Evolutionary conservation across 805 yeast genomes (phyloP), one percentile per base, ranked within the genome.

Genomic region (Candida montana): DNA sequence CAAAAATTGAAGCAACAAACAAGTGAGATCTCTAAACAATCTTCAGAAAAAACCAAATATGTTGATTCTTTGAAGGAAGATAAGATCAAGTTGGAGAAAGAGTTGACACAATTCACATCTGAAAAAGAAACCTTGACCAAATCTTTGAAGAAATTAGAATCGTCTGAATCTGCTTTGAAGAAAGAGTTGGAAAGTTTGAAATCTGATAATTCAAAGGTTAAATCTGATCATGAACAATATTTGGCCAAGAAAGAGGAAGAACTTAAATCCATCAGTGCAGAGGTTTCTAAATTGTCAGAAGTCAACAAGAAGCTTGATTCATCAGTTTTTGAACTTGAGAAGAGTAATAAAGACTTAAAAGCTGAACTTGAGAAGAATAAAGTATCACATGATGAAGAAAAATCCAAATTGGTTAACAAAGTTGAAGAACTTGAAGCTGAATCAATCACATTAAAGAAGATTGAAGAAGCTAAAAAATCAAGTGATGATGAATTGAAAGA

Each of bases 381-480:
- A 21, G 9, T 21, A 6, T 21, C 24, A 21, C 9, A 6, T 21
- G 24, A 21, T 21, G 9, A 21, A 21, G 24, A 21, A 9, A 21
- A 21, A 21, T 7, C 24, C 9, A 7, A 6, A 21, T 21, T 21
- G 24, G 24, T 7, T 7, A 21, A 21, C 24, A 21, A 21, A 21
- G 24, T 21, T 9, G 9, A 21, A 21, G 16, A 19, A 7, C 17
- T 31, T 10, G 36, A 35, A 27, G 12, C n/a, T 7, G 9, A 29
- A 24, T 17, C 35, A 2, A 6, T 7, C 10, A 19, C n/a, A n/a
- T n/a, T n/a, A n/a, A n/a, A n/a, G n/a, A n/a, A 17, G 11, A 11
- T 9, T 33, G 34, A 26, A 17, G 19, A 30, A 24, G 15, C 45
- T 45, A 39, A 50, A 31, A 15, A 15, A 20, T 15, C 29, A 32